Evolutionary conservation across 345 rosid species (phyloP), one percentile per base, ranked within the genome.

Genomic region (Balakata baccata): DNA sequence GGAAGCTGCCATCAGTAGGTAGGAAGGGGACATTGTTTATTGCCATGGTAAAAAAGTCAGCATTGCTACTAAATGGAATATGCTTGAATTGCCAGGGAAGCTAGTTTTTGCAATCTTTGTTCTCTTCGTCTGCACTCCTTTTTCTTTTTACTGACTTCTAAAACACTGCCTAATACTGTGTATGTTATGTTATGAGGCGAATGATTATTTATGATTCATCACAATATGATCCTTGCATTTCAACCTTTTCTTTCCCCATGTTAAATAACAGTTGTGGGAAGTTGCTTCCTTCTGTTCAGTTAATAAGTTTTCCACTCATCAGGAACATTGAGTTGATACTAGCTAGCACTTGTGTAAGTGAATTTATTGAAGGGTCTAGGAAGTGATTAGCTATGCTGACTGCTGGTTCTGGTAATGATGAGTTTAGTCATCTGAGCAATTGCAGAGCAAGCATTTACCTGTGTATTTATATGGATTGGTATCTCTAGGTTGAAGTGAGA

Each of bases 351-450:
- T 0, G 29, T 22, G 4, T 20, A 56, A 5, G 6, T 56, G n/a
- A n/a, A n/a, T n/a, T n/a, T n/a, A n/a, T n/a, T n/a, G 61, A 11
- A 57, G 61, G 61, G n/a, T 52, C n/a, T 52, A 14, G 57, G 57
- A 52, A 52, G 57, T 52, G 57, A 2, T 52, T 17, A 52, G 7
- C 47, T 7, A 22, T 52, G n/a, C n/a, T 52, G 57, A 14, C 7
- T 14, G n/a, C 57, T 52, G 10, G 57, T 52, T 52, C 57, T 52
- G 20, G 20, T 16, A 14, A 3, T 52, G 57, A n/a, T 52, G 57
- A 52, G n/a, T 16, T 14, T 22, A 57, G 34, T 57, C 34, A 1
- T 57, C 25, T 57, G n/a, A 57, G 61, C 61, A 57, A 57, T 57
- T 52, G 7, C 7, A 16, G 57, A 52, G 57, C 20, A 52, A 52